These are phyloP conservation scores for Colletotrichum cordylinicola DNA, from an alignment of 2,329 filamentous ascomycete species.

Conservation along the genomic window DNA sequence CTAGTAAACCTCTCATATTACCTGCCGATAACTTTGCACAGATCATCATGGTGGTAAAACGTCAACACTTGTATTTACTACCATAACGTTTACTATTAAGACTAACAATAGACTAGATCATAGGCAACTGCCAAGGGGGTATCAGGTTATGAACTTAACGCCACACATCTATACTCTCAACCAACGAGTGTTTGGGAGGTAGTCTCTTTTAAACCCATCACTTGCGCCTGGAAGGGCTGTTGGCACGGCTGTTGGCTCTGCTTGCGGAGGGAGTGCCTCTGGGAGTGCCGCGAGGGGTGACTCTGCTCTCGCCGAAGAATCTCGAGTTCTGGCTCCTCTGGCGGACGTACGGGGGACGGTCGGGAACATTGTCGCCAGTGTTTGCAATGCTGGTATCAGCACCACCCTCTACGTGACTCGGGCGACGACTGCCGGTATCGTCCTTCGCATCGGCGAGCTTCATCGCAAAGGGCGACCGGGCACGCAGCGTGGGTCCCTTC, in stretches of 20 bases:
- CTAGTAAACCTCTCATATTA: accelerated
- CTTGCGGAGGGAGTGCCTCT: slow-evolving; percentile 42
- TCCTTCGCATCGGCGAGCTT: slow-evolving; percentile 53
- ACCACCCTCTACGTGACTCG: background rate
- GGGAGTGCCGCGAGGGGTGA: slow-evolving; percentile 42
- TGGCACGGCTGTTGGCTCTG: slow-evolving; percentile 28
- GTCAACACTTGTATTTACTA: too few relatives aligned
- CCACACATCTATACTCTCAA: background rate
- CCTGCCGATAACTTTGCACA: accelerated
- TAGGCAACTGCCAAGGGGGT: background rate
- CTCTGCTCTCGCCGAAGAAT: slow-evolving; percentile 47
- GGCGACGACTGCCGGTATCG: background rate
- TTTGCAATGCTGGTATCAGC: background rate
- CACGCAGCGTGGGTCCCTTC: slow-evolving; percentile 65
- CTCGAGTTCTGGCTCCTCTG: slow-evolving; percentile 44
- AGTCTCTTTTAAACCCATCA: background rate
- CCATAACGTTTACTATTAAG: background rate
- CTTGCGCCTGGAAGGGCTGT: slow-evolving; percentile 5
- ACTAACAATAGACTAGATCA: background rate
- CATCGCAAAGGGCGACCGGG: slow-evolving; percentile 69
- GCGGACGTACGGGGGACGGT: background rate
- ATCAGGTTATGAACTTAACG: background rate
- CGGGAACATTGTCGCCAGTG: slow-evolving; percentile 26
- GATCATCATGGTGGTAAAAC: background rate
- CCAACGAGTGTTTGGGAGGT: background rate